Conservation (phyloP, 495 filamentous ascomycete species). For the Achaetomiella virescens region DNA sequence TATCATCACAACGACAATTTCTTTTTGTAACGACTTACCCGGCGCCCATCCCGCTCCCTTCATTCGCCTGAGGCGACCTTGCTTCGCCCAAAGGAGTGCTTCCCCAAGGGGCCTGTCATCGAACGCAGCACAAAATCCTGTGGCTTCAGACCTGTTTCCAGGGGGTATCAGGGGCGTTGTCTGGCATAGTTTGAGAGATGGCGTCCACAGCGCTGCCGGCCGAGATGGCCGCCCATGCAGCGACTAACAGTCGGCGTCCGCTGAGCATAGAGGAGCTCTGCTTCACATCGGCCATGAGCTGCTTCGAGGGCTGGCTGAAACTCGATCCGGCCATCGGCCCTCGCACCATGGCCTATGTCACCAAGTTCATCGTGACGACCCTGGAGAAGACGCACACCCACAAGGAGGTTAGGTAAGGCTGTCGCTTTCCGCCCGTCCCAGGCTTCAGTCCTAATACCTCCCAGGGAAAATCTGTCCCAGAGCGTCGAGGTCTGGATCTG, state of each 20-base stretch:
- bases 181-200: neutral
- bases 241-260: slow-evolving; percentile 8
- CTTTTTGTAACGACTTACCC: too few relatives aligned
- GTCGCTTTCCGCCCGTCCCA: slow-evolving; percentile 18
- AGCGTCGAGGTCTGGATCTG: slow-evolving; percentile 67
- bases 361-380: slow-evolving; percentile 45
- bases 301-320: slow-evolving; percentile 51
- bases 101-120: too few relatives aligned
- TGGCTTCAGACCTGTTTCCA: too few relatives aligned
- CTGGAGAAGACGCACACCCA: slow-evolving; percentile 47
- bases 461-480: slow-evolving; percentile 49
- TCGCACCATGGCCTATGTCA: slow-evolving; percentile 43
- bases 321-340: slow-evolving; percentile 43
- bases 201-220: neutral
- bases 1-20: too few relatives aligned
- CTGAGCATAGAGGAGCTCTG: slow-evolving; percentile 47
- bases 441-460: neutral
- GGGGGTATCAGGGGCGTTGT: too few relatives aligned
- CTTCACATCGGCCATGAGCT: slow-evolving; percentile 47
- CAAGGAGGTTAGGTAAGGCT: slow-evolving; percentile 45
- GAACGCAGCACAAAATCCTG: too few relatives aligned
- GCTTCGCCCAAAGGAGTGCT: too few relatives aligned
- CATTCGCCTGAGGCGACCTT: too few relatives aligned
- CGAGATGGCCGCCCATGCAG: neutral
- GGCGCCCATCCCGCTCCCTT: too few relatives aligned